phyloP scores from a whole-genome alignment of 2,329 filamentous ascomycete genomes.

The Ophiostoma quercus region DNA sequence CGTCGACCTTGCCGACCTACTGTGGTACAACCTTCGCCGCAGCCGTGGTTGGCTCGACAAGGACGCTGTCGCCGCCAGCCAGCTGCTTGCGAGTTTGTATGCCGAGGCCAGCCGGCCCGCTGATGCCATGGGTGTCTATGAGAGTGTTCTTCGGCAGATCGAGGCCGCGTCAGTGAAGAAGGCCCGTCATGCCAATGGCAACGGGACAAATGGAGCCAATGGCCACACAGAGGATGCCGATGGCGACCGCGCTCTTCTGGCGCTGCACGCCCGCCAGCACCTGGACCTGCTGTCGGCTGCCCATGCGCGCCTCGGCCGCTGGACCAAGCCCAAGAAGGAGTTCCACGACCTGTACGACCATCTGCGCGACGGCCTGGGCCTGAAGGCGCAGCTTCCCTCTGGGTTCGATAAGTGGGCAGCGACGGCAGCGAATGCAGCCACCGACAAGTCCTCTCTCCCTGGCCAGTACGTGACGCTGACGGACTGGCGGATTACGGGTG shows the following conservation, averaged over 20 bases:
- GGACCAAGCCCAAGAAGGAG: constrained; percentile 29
- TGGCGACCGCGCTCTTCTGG: constrained; percentile 25
- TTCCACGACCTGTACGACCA: constrained; percentile 28
- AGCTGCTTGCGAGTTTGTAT: constrained; percentile 33
- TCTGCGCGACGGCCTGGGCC: constrained; percentile 23
- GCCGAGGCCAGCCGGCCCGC: constrained; percentile 29
- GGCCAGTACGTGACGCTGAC: constrained; percentile 25
- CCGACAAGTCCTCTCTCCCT: constrained; percentile 26
- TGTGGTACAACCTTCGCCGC: constrained; percentile 36
- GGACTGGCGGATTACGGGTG: neutral
- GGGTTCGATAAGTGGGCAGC: constrained; percentile 29
- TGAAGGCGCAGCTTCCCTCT: constrained; percentile 23
- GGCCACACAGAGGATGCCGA: constrained; percentile 19
- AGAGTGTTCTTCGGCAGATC: constrained; percentile 32
- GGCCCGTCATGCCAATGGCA: neutral
- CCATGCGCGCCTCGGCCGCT: constrained; percentile 26
- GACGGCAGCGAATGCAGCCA: constrained; percentile 21
- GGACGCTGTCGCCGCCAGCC: constrained; percentile 31
- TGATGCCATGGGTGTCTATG: constrained; percentile 33
- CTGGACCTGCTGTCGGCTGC: constrained; percentile 28
- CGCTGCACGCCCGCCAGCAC: constrained; percentile 27
- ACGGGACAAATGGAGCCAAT: too few species aligned
- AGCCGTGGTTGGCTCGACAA: constrained; percentile 33
- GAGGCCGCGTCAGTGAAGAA: constrained; percentile 22
- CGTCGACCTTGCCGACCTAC: constrained; percentile 32